Percentiles rank a stretch among this genome's conserved stretches.
Conservation (phyloP, 345 rosid species). For the Lepidium aucheri region DNA sequence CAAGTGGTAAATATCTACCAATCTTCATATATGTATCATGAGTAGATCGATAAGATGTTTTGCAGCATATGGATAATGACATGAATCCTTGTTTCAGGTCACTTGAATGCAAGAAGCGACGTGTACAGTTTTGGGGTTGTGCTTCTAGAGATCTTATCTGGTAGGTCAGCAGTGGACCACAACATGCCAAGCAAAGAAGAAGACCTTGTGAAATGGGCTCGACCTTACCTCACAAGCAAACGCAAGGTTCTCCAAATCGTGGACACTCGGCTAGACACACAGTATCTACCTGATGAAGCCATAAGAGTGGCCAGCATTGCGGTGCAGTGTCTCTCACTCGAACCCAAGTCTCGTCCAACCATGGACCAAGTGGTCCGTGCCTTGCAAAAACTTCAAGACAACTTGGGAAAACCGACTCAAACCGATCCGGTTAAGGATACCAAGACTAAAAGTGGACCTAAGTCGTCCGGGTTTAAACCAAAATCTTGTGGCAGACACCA, state of each 20-base stretch:
- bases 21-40: neutral
- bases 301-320: constrained; percentile 51
- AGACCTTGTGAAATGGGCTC: constrained; percentile 85
- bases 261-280: constrained; percentile 61
- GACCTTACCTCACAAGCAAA: constrained; percentile 63
- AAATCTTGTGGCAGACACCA: constrained; percentile 2
- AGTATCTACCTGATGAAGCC: constrained; percentile 45
- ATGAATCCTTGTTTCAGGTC: constrained; percentile 39
- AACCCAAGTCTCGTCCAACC: constrained; percentile 67
- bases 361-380: constrained; percentile 64
- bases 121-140: constrained; percentile 93
- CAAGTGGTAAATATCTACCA: constrained; percentile 40
- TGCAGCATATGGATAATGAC: neutral
- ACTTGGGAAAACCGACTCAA: constrained; percentile 26
- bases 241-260: constrained; percentile 65
- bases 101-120: constrained; percentile 68
- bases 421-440: constrained; percentile 12
- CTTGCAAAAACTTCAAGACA: constrained; percentile 51
- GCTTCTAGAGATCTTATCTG: constrained; percentile 79
- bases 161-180: constrained; percentile 69
- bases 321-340: constrained; percentile 55
- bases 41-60: neutral
- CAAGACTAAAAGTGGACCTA: constrained; percentile 13
- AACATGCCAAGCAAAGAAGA: constrained; percentile 79
- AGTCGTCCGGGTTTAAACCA: constrained; percentile 2